Conservation (phyloP, 2,329 filamentous ascomycete genomes). For the Hypomyces rosellus region DNA sequence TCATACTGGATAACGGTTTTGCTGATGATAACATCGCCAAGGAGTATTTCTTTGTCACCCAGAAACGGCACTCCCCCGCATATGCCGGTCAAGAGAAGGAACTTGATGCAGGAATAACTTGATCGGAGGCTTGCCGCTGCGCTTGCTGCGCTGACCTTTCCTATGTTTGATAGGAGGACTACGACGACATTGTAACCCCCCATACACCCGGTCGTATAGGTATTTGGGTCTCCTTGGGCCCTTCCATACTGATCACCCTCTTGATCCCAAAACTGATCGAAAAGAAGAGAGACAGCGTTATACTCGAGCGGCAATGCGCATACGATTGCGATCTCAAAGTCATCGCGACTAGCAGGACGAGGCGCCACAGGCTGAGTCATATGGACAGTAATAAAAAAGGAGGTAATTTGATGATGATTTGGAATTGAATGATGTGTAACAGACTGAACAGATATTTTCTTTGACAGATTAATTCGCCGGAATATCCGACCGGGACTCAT, state of each 20-base stretch:
- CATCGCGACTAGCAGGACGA: slow-evolving; percentile 4
- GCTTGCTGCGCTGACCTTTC: slow-evolving; percentile 21
- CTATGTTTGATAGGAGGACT: slow-evolving; percentile 20
- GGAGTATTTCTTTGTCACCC: slow-evolving; percentile 10
- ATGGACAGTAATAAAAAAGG: too few species aligned
- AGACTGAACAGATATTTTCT: too few species aligned
- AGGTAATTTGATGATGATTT: too few species aligned
- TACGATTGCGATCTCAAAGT: slow-evolving; percentile 22
- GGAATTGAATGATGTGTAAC: too few species aligned
- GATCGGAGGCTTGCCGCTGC: slow-evolving; percentile 22
- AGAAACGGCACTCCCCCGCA: slow-evolving; percentile 31
- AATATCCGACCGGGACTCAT: too few species aligned
- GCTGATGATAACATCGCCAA: slow-evolving; percentile 31
- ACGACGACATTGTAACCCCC: slow-evolving; percentile 24
- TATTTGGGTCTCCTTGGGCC: slow-evolving; percentile 21
- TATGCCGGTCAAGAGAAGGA: slow-evolving; percentile 33
- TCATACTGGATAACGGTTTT: slow-evolving; percentile 24
- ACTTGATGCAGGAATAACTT: slow-evolving; percentile 28
- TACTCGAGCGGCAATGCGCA: slow-evolving; percentile 22
- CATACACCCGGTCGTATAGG: slow-evolving; percentile 24
- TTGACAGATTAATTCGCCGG: too few species aligned
- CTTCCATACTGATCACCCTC: slow-evolving; percentile 16
- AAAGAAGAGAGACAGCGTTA: slow-evolving; percentile 17
- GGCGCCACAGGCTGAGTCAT: too few species aligned
- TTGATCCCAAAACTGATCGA: slow-evolving; percentile 24